These are phyloP conservation scores for Penicillium crustosum DNA, from an alignment of 2,329 filamentous ascomycete species.

Conservation along the genomic window DNA sequence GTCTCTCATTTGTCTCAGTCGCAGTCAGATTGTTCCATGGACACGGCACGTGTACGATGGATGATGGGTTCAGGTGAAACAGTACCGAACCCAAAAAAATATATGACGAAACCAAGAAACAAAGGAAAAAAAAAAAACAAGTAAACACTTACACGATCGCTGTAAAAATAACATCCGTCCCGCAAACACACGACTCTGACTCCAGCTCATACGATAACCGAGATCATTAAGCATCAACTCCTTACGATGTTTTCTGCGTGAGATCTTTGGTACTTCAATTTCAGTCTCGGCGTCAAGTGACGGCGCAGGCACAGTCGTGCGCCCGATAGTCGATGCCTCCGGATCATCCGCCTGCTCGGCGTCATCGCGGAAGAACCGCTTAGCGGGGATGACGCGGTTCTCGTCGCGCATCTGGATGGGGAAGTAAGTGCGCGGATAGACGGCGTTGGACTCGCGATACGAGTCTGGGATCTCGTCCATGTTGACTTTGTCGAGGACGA, in stretches of 20 bases:
- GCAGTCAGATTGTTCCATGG: neutral
- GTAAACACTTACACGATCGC: conserved; percentile 71
- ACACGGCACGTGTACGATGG: conserved; percentile 10
- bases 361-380: conserved; percentile 71
- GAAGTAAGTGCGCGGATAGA: conserved; percentile 89
- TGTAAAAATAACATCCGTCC: conserved; percentile 85
- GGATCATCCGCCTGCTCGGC: conserved; percentile 56
- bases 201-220: conserved; percentile 94
- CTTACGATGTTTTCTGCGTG: conserved; percentile 67
- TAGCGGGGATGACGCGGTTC: conserved; percentile 67
- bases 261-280: conserved; percentile 72
- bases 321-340: conserved; percentile 38
- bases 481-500: conserved; percentile 89
- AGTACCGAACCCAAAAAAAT: conserved; percentile 11
- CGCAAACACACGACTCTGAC: conserved; percentile 88
- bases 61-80: neutral
- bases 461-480: conserved; percentile 96
- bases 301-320: conserved; percentile 59
- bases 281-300: conserved; percentile 70
- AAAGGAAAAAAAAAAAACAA: conserved; percentile 3
- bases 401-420: conserved; percentile 89
- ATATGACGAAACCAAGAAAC: conserved; percentile 4
- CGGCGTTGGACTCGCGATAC: conserved; percentile 84
- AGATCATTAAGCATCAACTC: conserved; percentile 92
- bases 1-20: conserved; percentile 4